Base-by-base conservation (phyloP, 2,329 filamentous ascomycete genomes). In the Colletotrichum graminicola region DNA sequence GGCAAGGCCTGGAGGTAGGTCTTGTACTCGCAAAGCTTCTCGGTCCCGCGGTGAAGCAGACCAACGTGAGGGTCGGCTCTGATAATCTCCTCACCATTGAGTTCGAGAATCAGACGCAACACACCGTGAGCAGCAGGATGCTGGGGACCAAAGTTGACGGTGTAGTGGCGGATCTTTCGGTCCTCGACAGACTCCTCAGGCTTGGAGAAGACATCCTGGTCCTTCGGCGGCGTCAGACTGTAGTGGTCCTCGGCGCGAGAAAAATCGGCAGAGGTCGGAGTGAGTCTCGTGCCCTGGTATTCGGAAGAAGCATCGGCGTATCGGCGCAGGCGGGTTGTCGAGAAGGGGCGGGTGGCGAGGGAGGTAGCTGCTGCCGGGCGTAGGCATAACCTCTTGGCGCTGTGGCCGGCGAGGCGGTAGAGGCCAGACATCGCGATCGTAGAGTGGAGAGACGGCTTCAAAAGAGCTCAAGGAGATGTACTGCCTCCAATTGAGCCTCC, bases 21-120 rank as follows among this genome's bases (percentile, higher is more conserved):
- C 89, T 97, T 98, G 90, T 99, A 99, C 88, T 99, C 96, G 84
- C 98, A 98, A 85, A 99, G 90, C 89, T 99, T 99, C 89, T 99
- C 96, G 74, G 96, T 99, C 76, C 96, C 96, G 78, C 96, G 91
- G 84, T 99, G 96, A 79, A 99, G 89, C 82, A 99, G 87, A 70
- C 96, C 96, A 78, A 99, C 95, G 84, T 99, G 96, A 57, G 96
- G 96, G 83, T 99, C 96, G 75, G 95, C 93, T 80, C 96, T 93
- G 78, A 99, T 88, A 80, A 99, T 98, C 85, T 98, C 94, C 86
- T 99, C 96, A 81, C 96, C 96, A 84, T 94, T 98, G 81, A 99
- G 89, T 84, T 99, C 96, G 78, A 99, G 90, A 87, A 99, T 99
- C 84, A 99, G 85, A 66, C 96, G 94, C 84, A 99, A 85, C 90